Base-by-base conservation (phyloP, 2,329 filamentous ascomycete genomes). In the Penicillium expansum region DNA sequence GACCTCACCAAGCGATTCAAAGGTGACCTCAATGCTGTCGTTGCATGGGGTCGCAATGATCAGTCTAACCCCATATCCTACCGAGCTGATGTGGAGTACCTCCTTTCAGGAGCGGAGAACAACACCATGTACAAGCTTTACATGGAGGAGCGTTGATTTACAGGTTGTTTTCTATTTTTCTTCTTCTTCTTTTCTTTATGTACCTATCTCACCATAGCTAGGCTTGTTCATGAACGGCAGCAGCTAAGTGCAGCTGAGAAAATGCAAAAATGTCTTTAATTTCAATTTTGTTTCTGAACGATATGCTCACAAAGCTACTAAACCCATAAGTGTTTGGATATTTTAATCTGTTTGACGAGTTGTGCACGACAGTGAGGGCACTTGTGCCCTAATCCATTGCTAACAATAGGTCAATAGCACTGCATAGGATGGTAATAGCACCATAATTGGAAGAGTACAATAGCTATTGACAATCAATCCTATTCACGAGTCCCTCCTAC, bases 1-100 rank as follows among this genome's bases (percentile, higher is more conserved):
- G 20, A 51, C 11, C 38, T 68, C 16, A 43, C 49, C 14, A 35
- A 47, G 20, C 9, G 10, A n/a, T 55, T 56, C n/a, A 24, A 52
- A 2, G 63, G 67, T 2, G 55, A 67, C 52, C 42, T 75, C 3
- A 47, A 60, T 24, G 35, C 35, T 8, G 58, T 52, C 6, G 14
- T 45, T 48, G 20, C 35, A 16, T 16, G 22, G 44, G 14, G 27
- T 14, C 37, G 37, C 10, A 52, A 55, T 27, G 24, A 16, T 30
- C 18, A 29, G 11, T 18, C 44, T 24, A 16, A 16, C 13, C 44
- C 18, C n/a, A 14, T 47, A 14, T 14, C 4, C 39, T 16, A 44
- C 6, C 50, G 57, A 6, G 53, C 59, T 8, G 59, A 61, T 33
- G 41, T 54, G 9, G 52, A 62, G 22, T 63, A 55, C 20, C 52